Base-by-base conservation (phyloP, 176 grass and related monocot genomes). In the Urochloa ruziziensis region DNA sequence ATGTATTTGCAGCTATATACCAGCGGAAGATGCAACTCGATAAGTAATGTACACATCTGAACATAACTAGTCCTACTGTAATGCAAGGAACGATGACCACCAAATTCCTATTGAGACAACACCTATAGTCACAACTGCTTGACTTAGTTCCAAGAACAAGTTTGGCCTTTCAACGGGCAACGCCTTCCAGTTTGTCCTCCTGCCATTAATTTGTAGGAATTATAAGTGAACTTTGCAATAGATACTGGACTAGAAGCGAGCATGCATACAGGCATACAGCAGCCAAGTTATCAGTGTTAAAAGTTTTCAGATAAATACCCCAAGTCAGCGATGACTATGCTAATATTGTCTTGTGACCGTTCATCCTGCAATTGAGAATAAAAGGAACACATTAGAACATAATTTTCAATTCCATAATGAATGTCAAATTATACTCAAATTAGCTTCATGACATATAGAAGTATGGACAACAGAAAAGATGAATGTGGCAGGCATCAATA, bases 291-390 rank as follows among this genome's bases (percentile, higher is more conserved):
- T 49, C n/a, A 73, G 34, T 35, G 34, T 35, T n/a, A 30, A 71
- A 78, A 73, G 37, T 47, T 84, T 51, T 89, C 10, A 71, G 68
- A 84, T 28, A 56, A 77, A 33, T 94, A 98, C 91, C 96, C 93
- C 87, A 98, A 87, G 52, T 98, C 93, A 87, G 93, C 96, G 77
- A 98, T 95, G 81, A 94, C 68, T 80, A 95, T 89, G 85, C 96
- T 98, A 77, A 94, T 87, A 51, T 98, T 98, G 89, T 95, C 96
- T 89, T 95, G 80, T 47, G 96, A 95, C 49, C 75, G 61, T 74
- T 54, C 65, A 82, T 95, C 93, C 96, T 98, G 87, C 80, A 89
- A 57, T 62, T n/a, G 46, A 46, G 54, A 84, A 75, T 52, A 58
- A 75, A 62, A 77, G 5, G 64, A 65, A 70, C 44, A 61, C 34